Conservation (phyloP, 176 grass and related monocot genomes). For the Oryza glaberrima region DNA sequence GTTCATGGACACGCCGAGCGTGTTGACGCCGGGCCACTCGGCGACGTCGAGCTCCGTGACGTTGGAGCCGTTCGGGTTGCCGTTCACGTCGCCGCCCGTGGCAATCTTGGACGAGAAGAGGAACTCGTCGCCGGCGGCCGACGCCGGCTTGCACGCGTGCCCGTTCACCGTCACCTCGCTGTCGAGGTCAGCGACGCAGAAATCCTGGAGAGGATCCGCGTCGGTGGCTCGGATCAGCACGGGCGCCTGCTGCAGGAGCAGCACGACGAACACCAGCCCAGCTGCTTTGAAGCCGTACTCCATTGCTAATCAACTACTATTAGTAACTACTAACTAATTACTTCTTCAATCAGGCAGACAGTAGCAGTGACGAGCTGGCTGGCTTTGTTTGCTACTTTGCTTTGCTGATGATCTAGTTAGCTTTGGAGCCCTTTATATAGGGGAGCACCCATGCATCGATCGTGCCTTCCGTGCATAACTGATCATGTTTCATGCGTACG, state of each 20-base stretch:
- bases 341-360: too few relatives aligned
- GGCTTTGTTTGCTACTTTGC: too few relatives aligned
- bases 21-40: constrained; percentile 65
- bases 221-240: constrained; percentile 1
- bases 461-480: too few relatives aligned
- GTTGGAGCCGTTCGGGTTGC: constrained; percentile 50
- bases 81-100: constrained; percentile 36
- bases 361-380: too few relatives aligned
- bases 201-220: constrained; percentile 67
- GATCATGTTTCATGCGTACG: too few relatives aligned
- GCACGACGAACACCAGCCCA: background rate
- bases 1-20: constrained; percentile 75
- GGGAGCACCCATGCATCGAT: too few relatives aligned
- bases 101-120: constrained; percentile 42
- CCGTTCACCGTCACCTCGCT: constrained; percentile 41
- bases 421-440: too few relatives aligned
- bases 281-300: background rate
- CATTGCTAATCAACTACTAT: background rate
- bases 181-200: constrained; percentile 58
- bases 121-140: constrained; percentile 38
- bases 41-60: constrained; percentile 48
- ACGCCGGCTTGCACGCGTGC: constrained; percentile 33
- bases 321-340: background rate
- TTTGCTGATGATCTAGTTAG: too few relatives aligned
- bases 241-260: constrained; percentile 32